Evolutionary conservation across 257 asterid genomes (phyloP), one percentile per base, ranked within the genome.

Genomic region (Prunella vulgaris): DNA sequence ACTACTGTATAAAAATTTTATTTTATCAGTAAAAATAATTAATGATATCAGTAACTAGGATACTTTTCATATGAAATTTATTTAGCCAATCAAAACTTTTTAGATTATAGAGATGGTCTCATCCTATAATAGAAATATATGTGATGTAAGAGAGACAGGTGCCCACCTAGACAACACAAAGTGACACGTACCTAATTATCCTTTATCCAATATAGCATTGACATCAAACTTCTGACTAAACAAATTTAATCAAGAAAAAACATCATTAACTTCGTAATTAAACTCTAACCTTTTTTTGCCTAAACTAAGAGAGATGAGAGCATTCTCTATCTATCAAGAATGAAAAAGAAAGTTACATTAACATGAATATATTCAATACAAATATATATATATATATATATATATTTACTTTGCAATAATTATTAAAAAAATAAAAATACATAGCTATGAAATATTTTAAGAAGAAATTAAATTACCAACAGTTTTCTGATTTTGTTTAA

Each of bases 111-210:
- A 30, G 57, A 49, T 74, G 32, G 42, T 33, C 21, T 67, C 70
- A 44, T 33, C 38, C 20, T 56, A n/a, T 37, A 51, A 25, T 14
- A 71, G 7, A 33, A 5, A 5, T 63, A 53, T 46, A 25, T 15
- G 5, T 33, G 1, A 8, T 37, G 48, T 7, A 48, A 33, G 9
- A 24, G 48, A 28, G 49, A 46, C 74, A 67, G 60, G 60, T 68
- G 44, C 33, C 72, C 73, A 51, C 49, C 44, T 28, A 28, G 67
- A 77, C 75, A 68, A 33, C 70, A 68, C 64, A 63, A n/a, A 30
- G 40, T 46, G 53, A 69, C 64, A 68, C 46, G 66, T 49, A 73
- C 44, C 54, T 68, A 56, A 61, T 68, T 56, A 44, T 73, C 46
- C 64, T 33, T 62, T 51, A 9, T 10, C 22, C 7, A 15, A 28